phyloP scores from a whole-genome alignment of 108 stramenopile genomes.

The Pseudonitzschia pungens region DNA sequence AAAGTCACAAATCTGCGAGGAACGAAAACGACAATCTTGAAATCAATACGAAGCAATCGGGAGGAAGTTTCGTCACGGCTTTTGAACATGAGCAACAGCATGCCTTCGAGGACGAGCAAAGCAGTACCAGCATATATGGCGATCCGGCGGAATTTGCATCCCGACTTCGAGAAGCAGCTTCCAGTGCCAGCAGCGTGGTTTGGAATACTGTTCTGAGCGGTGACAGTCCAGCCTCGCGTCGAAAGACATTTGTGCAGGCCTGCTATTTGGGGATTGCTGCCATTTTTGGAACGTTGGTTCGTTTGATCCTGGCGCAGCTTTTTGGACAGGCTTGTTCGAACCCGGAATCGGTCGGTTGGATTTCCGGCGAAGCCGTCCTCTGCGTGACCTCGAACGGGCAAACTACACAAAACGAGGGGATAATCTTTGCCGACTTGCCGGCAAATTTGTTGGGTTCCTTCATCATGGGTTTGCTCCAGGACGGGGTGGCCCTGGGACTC shows the following conservation, averaged over 20 bases:
- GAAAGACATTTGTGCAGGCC: constrained; percentile 26
- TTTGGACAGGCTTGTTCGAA: constrained; percentile 75
- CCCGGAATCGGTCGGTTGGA: constrained; percentile 61
- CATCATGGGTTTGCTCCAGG: constrained; percentile 66
- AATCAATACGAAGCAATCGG: background rate
- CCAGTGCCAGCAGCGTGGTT: background rate
- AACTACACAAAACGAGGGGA: constrained; percentile 54
- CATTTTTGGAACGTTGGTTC: constrained; percentile 51
- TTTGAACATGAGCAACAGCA: background rate
- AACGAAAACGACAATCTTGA: background rate
- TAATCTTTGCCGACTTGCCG: constrained; percentile 74
- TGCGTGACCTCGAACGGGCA: constrained; percentile 65
- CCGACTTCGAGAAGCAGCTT: background rate
- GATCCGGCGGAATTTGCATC: background rate
- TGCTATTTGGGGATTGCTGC: constrained; percentile 55
- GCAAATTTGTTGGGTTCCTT: constrained; percentile 72
- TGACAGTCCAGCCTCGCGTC: background rate
- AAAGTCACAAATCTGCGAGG: background rate
- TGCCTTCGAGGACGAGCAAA: background rate
- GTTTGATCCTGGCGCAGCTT: constrained; percentile 57
- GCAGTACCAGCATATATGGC: background rate
- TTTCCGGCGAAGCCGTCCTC: constrained; percentile 35
- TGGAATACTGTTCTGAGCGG: background rate
- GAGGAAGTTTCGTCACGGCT: background rate
- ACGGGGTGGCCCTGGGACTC: constrained; percentile 30